These are phyloP conservation scores for Thielaviopsis punctulata DNA, from an alignment of 2,329 filamentous ascomycete genomes.

Conservation along the genomic window DNA sequence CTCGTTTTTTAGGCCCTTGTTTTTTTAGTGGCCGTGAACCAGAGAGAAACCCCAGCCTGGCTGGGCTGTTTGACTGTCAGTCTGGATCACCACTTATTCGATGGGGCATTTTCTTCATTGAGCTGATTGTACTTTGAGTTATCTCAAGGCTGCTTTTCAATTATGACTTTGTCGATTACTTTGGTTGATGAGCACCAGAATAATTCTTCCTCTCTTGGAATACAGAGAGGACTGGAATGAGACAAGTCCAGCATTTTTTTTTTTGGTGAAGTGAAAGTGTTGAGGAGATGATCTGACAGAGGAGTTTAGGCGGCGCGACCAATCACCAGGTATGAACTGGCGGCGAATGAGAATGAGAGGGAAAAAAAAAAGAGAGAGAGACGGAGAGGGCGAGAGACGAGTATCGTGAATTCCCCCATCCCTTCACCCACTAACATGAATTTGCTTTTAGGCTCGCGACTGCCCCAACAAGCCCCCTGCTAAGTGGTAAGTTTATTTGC, in stretches of 20 bases:
- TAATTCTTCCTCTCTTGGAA: background rate
- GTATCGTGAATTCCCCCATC: constrained; percentile 1
- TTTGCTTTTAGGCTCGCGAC: constrained; percentile 48
- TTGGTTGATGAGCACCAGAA: background rate
- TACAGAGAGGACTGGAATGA: background rate
- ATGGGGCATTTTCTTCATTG: background rate
- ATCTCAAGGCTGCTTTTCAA: background rate
- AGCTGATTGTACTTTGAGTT: background rate
- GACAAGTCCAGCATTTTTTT: background rate
- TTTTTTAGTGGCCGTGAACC: background rate
- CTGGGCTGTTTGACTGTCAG: background rate
- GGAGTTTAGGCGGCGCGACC: constrained; percentile 46
- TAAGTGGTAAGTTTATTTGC: constrained; percentile 47
- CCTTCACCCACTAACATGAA: constrained; percentile 13
- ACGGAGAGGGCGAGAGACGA: too few relatives aligned
- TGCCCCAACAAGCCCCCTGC: constrained; percentile 71
- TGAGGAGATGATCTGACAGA: constrained; percentile 14
- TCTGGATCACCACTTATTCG: background rate
- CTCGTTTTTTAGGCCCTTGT: background rate
- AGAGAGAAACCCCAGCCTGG: background rate
- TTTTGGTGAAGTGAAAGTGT: constrained; percentile 10
- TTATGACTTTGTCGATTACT: background rate
- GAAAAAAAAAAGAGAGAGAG: too few relatives aligned
- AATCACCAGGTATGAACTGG: constrained; percentile 51
- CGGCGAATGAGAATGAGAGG: constrained; percentile 13